These are phyloP conservation scores for Termitomyces sp. DNA, from an alignment of 768 basidiomycete species.

Conservation along the genomic window DNA sequence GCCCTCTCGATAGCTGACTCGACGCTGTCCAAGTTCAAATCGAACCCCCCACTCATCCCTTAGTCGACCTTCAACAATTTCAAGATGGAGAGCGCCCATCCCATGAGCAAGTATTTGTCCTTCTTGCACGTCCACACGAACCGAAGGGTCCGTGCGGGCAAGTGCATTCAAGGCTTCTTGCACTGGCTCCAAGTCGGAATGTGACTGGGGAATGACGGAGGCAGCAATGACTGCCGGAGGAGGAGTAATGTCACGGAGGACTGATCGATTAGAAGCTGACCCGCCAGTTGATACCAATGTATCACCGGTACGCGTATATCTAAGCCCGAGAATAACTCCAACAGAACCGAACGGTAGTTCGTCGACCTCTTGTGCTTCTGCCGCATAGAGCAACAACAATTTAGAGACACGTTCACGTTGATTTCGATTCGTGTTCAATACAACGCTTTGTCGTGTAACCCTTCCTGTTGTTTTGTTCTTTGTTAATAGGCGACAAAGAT, in stretches of 20 bases:
- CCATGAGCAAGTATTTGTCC: conserved; percentile 83
- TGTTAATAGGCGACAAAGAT: background rate
- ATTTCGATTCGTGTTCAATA: conserved; percentile 64
- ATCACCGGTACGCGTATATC: conserved; percentile 82
- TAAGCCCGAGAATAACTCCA: conserved; percentile 80
- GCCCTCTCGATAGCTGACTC: conserved; percentile 78
- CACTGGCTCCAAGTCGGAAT: conserved; percentile 73
- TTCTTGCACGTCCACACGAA: conserved; percentile 74
- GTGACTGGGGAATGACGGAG: conserved; percentile 75
- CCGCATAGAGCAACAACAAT: conserved; percentile 74
- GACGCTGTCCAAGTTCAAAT: conserved; percentile 72
- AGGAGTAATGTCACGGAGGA: conserved; percentile 61
- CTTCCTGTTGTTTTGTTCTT: conserved; percentile 49
- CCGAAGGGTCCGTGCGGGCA: conserved; percentile 85
- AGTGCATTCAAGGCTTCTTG: conserved; percentile 70
- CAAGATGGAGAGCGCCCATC: conserved; percentile 82
- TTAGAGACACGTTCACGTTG: conserved; percentile 72
- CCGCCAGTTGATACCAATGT: conserved; percentile 61
- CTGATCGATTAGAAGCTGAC: conserved; percentile 30
- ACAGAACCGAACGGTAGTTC: conserved; percentile 77
- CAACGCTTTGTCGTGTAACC: conserved; percentile 52
- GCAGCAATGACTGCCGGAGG: conserved; percentile 85
- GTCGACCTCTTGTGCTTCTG: conserved; percentile 71
- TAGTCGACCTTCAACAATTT: conserved; percentile 80
- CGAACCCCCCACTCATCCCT: conserved; percentile 74